These are phyloP conservation scores for Heterobasidion parviporum DNA, from an alignment of 1,284 basidiomycete species.

Conservation along the genomic window DNA sequence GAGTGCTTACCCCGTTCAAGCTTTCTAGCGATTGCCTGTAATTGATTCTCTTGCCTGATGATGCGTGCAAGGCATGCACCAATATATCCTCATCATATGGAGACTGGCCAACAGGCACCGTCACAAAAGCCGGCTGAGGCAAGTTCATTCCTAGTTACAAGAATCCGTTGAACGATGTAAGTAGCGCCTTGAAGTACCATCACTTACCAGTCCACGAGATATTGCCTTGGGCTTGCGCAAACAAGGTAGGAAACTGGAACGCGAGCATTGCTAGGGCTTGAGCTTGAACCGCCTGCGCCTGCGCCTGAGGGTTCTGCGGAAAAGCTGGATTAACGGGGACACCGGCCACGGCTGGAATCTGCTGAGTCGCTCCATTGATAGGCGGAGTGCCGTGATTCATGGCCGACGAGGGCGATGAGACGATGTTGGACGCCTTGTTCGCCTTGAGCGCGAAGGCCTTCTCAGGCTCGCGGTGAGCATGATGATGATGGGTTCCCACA, in stretches of 20 bases:
- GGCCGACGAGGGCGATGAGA: too few species aligned
- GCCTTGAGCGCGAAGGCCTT: too few species aligned
- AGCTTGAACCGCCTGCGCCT: neutral
- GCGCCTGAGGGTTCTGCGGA: neutral
- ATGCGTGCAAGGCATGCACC: constrained; percentile 32
- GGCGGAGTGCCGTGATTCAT: too few species aligned
- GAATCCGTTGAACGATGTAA: too few species aligned
- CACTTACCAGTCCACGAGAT: neutral
- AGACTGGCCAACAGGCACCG: constrained; percentile 40
- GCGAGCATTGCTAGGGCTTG: neutral
- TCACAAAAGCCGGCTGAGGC: too few species aligned
- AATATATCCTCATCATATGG: constrained; percentile 45
- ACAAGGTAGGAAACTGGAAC: neutral
- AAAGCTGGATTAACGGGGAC: neutral
- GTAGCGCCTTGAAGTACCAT: too few species aligned
- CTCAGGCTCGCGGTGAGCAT: too few species aligned
- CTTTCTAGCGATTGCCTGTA: constrained; percentile 34
- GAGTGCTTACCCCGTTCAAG: constrained; percentile 30
- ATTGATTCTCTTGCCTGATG: constrained; percentile 24
- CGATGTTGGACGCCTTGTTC: too few species aligned
- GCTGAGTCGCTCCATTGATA: neutral
- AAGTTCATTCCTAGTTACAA: too few species aligned
- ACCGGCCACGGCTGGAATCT: neutral
- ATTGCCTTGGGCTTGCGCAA: constrained; percentile 2
- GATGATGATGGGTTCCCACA: too few species aligned